phyloP scores from a whole-genome alignment of 768 basidiomycete species.

The Strobilomyces echinocephalus region DNA sequence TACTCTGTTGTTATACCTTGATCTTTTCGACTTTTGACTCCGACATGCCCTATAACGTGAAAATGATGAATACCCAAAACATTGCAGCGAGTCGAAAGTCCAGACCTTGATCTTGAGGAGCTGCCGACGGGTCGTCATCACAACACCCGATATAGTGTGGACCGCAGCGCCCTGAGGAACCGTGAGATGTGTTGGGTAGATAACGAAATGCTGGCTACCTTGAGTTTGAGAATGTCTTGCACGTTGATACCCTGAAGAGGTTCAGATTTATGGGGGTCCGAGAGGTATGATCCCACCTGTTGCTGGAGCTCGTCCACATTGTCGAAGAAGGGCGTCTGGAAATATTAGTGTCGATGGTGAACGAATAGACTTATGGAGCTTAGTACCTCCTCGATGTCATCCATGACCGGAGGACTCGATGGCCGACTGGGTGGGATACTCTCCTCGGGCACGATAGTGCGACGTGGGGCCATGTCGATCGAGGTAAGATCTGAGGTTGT shows the following conservation, averaged over 20 bases:
- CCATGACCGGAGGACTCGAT: conserved; percentile 21
- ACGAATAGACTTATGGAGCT: not conserved
- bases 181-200: not conserved
- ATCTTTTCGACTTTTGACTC: conserved; percentile 98
- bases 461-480: conserved; percentile 27
- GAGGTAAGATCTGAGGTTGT: not conserved
- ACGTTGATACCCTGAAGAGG: conserved; percentile 79
- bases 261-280: conserved; percentile 6
- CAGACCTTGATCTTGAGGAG: conserved; percentile 89
- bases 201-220: conserved; percentile 36
- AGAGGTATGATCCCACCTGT: conserved; percentile 44
- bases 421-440: conserved; percentile 27
- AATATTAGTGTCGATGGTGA: not conserved
- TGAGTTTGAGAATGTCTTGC: conserved; percentile 92
- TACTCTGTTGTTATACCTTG: conserved; percentile 47
- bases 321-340: conserved; percentile 62
- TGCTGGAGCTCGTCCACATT: conserved; percentile 82
- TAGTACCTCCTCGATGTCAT: conserved; percentile 41
- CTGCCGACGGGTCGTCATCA: conserved; percentile 86
- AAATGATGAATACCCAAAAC: not conserved
- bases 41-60: conserved; percentile 70
- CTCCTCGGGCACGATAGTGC: conserved; percentile 21
- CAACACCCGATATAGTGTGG: conserved; percentile 81
- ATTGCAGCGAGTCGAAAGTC: not conserved
- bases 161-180: conserved; percentile 63